phyloP scores from a whole-genome alignment of 257 asterid genomes.

The Rauvolfia tetraphylla region DNA sequence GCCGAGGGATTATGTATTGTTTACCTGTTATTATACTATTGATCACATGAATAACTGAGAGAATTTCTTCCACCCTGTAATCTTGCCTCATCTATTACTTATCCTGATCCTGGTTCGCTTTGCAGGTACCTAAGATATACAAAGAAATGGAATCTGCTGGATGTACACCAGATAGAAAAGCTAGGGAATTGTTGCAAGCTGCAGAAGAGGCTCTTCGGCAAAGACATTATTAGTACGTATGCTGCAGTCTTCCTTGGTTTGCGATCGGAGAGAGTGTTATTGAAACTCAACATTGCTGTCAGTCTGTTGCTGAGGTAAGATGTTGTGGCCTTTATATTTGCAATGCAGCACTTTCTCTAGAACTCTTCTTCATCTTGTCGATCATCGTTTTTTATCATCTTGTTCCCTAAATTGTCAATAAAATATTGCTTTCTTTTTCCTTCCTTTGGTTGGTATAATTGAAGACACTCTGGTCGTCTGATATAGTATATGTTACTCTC shows the following conservation, averaged over 20 bases:
- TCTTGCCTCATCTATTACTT: not conserved
- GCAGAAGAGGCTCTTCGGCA: conserved; percentile 53
- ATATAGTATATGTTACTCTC: not conserved
- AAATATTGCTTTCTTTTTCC: not conserved
- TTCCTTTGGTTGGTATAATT: not conserved
- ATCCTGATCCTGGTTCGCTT: conserved; percentile 10
- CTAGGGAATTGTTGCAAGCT: conserved; percentile 70
- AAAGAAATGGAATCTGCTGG: conserved; percentile 85
- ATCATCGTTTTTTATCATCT: not conserved
- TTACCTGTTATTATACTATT: not conserved
- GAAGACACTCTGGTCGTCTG: not conserved
- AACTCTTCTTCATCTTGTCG: not conserved
- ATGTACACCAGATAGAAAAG: conserved; percentile 88
- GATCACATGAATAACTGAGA: not conserved
- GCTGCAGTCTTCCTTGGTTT: not conserved
- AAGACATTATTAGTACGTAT: conserved; percentile 28
- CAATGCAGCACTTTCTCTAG: not conserved
- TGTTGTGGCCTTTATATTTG: not conserved
- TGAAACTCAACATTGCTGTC: not conserved
- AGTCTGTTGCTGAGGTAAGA: not conserved
- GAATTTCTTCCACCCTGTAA: not conserved
- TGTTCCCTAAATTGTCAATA: not conserved
- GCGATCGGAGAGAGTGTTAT: too few relatives aligned
- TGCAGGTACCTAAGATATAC: conserved; percentile 73
- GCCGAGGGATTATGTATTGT: not conserved